These are phyloP conservation scores for Silene uniflora DNA, from an alignment of 148 eudicot species.

Conservation along the genomic window DNA sequence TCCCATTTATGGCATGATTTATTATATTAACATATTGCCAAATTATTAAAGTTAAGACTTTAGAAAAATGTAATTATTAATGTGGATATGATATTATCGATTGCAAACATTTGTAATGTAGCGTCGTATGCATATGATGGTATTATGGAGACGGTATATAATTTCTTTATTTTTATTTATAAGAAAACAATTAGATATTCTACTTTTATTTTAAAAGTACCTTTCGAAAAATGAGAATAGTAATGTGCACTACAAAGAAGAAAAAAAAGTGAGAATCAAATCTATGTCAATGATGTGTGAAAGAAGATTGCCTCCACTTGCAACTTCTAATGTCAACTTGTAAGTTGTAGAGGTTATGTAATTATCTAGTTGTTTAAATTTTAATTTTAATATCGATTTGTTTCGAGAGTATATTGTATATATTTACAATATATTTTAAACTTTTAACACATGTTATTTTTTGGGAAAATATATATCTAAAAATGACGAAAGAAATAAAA, in stretches of 20 bases:
- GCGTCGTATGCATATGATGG: too few species aligned
- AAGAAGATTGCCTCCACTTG: not conserved
- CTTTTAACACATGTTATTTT: too few species aligned
- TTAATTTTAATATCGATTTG: not conserved
- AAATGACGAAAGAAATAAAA: too few species aligned
- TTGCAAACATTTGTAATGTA: too few species aligned
- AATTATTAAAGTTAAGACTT: not conserved
- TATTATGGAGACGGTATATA: too few species aligned
- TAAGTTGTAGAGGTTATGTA: not conserved
- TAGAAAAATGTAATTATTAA: too few species aligned
- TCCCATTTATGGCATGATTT: slow-evolving; percentile 22
- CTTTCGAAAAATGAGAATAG: not conserved
- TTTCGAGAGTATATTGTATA: too few species aligned
- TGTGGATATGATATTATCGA: too few species aligned
- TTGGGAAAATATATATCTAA: too few species aligned
- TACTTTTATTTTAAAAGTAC: not conserved
- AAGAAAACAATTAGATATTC: too few species aligned
- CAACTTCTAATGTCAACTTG: not conserved
- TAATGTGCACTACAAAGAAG: not conserved
- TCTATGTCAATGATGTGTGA: slow-evolving; percentile 8
- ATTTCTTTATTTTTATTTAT: too few species aligned
- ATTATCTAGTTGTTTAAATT: not conserved
- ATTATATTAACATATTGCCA: not conserved
- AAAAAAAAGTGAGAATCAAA: slow-evolving; percentile 10
- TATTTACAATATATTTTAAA: too few species aligned